Evolutionary conservation across 176 grass and related monocot species (phyloP).

Genomic region (Hsuehochloa calcarea): DNA sequence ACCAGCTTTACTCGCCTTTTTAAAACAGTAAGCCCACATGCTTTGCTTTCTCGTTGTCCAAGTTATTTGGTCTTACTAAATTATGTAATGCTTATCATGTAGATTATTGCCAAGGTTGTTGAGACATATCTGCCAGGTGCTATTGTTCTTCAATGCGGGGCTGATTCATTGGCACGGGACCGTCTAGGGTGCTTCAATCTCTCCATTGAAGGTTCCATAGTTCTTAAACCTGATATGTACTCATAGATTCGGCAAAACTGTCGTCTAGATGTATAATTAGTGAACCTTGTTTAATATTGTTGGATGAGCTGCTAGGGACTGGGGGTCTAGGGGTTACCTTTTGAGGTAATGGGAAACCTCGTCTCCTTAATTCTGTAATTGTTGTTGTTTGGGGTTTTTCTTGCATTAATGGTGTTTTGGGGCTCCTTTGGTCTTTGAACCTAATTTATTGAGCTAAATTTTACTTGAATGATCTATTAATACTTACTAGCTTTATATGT

Average conservation of each 20-base stretch:
- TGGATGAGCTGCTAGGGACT: background rate
- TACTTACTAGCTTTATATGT: constrained; percentile 23
- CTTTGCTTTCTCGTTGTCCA: constrained; percentile 18
- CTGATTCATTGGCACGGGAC: constrained; percentile 96
- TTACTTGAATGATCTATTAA: background rate
- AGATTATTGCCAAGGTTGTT: constrained; percentile 96
- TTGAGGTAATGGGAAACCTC: background rate
- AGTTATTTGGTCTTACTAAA: constrained; percentile 3
- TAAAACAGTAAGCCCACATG: constrained; percentile 51
- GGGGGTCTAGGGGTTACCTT: background rate
- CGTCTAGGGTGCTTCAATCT: constrained; percentile 97
- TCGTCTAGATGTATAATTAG: background rate
- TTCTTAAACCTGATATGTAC: constrained; percentile 15
- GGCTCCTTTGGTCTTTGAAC: background rate
- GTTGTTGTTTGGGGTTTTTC: background rate
- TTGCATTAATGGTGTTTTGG: background rate
- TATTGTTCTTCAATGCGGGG: constrained; percentile 98
- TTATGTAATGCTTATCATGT: constrained; percentile 38
- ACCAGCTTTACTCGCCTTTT: constrained; percentile 88
- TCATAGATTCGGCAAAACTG: background rate
- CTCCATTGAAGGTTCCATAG: constrained; percentile 82
- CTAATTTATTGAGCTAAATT: constrained; percentile 15
- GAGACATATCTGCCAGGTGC: constrained; percentile 90
- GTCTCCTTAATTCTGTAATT: background rate
- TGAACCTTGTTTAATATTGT: background rate